A percentile compares a stretch with the other conserved stretches of the same genome.
These are phyloP conservation scores for Canna indica DNA, from an alignment of 176 grass and related monocot species.

Conservation along the genomic window DNA sequence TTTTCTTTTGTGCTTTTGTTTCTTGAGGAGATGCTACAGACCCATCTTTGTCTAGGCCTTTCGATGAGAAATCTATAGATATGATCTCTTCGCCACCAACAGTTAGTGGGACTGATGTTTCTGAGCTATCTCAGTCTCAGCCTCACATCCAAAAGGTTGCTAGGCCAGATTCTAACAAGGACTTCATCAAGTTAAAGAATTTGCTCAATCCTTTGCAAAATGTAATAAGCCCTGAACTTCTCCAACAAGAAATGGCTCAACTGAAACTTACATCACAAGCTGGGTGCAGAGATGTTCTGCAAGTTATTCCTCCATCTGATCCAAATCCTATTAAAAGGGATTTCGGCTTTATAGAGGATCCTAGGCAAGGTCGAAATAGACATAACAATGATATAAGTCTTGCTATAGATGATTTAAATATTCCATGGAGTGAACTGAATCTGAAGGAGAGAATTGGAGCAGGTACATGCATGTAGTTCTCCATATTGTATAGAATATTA, in stretches of 20 bases:
- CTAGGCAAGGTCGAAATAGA: constrained; percentile 26
- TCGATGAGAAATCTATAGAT: constrained; percentile 23
- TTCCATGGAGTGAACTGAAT: constrained; percentile 65
- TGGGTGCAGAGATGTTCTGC: constrained; percentile 34
- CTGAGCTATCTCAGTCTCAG: constrained; percentile 4
- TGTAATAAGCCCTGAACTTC: constrained; percentile 21
- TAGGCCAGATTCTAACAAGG: not conserved
- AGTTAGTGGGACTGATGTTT: constrained; percentile 14
- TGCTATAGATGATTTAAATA: constrained; percentile 53
- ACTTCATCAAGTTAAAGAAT: not conserved
- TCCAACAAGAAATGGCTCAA: constrained; percentile 23
- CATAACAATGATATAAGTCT: constrained; percentile 34
- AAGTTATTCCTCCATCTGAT: constrained; percentile 40
- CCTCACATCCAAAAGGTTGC: constrained; percentile 5
- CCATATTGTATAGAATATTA: not conserved
- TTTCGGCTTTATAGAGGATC: constrained; percentile 34
- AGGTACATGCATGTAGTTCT: constrained; percentile 30
- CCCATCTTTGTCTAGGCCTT: constrained; percentile 30
- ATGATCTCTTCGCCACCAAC: constrained; percentile 28
- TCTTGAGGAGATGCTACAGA: constrained; percentile 22
- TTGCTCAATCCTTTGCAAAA: constrained; percentile 12
- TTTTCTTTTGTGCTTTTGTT: constrained; percentile 23
- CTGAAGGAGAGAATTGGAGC: constrained; percentile 76
- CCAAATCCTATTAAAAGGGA: constrained; percentile 56
- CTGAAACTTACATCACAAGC: constrained; percentile 24